These are phyloP conservation scores for bread wheat (Triticum aestivum) DNA, from an alignment of 176 grass and related monocot genomes.

Conservation along the genomic window DNA sequence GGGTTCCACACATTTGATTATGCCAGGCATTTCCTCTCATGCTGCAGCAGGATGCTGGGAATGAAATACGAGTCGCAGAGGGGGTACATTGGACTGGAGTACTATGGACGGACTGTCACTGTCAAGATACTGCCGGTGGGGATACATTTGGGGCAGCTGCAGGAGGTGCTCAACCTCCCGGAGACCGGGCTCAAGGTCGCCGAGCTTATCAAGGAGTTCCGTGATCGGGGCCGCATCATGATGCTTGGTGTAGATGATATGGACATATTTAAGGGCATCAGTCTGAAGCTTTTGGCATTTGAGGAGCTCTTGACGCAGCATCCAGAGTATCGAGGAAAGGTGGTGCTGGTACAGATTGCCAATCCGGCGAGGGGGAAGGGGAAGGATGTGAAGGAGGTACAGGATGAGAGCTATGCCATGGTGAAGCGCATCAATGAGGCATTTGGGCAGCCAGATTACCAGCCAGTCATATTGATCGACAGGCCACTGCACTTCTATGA, in stretches of 20 bases:
- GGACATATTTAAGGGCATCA: conserved; percentile 96
- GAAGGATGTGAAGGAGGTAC: conserved; percentile 85
- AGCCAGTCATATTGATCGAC: conserved; percentile 84
- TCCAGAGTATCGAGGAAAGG: conserved; percentile 62
- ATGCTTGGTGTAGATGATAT: conserved; percentile 91
- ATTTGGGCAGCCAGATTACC: conserved; percentile 70
- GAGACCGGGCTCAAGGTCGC: conserved; percentile 66
- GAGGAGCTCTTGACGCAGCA: conserved; percentile 85
- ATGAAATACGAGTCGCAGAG: conserved; percentile 83
- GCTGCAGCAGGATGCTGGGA: conserved; percentile 92
- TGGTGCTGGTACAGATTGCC: conserved; percentile 90
- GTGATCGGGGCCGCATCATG: conserved; percentile 38
- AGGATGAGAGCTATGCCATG: conserved; percentile 86
- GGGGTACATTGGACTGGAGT: conserved; percentile 85
- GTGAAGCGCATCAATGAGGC: conserved; percentile 76
- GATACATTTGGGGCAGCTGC: conserved; percentile 77
- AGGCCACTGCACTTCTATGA: conserved; percentile 78
- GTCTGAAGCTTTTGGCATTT: conserved; percentile 90
- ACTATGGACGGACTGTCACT: conserved; percentile 86
- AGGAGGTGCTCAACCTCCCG: conserved; percentile 52
- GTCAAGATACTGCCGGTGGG: conserved; percentile 93
- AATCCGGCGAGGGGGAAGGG: conserved; percentile 87
- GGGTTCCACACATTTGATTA: conserved; percentile 97
- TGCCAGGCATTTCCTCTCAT: conserved; percentile 83
- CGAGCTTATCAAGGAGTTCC: conserved; percentile 78